These are phyloP conservation scores for Exophiala phaeomuriformis DNA, from an alignment of 2,329 filamentous ascomycete genomes.

Conservation along the genomic window DNA sequence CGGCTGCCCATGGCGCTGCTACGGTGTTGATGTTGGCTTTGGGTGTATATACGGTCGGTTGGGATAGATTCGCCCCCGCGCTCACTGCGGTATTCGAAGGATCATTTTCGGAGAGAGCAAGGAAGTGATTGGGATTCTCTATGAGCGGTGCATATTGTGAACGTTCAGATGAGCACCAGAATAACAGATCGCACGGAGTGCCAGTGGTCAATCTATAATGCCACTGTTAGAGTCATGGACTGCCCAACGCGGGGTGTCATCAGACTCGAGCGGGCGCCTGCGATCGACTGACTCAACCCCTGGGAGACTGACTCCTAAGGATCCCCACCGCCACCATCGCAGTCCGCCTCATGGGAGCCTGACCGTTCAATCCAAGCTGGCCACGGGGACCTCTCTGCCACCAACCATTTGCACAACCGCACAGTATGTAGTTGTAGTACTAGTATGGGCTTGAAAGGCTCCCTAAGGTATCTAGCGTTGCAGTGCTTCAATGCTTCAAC, in stretches of 20 bases:
- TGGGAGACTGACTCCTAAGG: no score
- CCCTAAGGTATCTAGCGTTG: no score
- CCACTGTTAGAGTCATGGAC: conserved; percentile 5
- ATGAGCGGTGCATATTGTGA: conserved; percentile 1
- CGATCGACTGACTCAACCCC: no score
- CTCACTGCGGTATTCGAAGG: conserved; percentile 38
- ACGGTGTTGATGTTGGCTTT: conserved; percentile 28
- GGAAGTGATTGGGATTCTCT: conserved; percentile 18
- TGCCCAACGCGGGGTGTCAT: not conserved
- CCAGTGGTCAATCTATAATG: not conserved
- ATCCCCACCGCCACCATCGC: no score
- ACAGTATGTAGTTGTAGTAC: no score
- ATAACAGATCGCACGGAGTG: not conserved
- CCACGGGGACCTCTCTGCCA: not conserved
- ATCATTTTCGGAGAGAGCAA: conserved; percentile 32
- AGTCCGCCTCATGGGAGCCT: no score
- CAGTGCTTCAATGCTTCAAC: no score
- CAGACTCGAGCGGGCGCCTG: not conserved
- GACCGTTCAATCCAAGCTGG: no score
- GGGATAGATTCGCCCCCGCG: conserved; percentile 32
- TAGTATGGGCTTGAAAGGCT: no score
- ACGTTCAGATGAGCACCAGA: not conserved
- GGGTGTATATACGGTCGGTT: conserved; percentile 12
- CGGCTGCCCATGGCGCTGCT: conserved; percentile 42
- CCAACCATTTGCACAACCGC: no score